Evolutionary conservation across 23 red algal species (phyloP), one percentile per base, ranked within the genome.

Genomic region (Gracilariopsis chorda): DNA sequence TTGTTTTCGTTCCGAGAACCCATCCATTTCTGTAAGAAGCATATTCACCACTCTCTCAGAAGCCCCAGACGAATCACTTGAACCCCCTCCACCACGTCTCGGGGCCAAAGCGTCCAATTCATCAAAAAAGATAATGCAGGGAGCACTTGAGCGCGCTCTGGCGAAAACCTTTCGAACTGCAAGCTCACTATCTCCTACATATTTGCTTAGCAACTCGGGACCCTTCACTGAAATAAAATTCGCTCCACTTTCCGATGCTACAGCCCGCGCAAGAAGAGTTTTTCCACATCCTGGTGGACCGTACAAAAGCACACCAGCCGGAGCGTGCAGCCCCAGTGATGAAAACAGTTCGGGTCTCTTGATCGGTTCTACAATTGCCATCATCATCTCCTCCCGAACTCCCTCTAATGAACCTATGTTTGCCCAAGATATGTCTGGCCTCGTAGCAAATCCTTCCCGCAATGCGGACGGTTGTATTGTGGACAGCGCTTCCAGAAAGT

Each of bases 221-320:
- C 97, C 97, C 58, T 99, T 99, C 21, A 99, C 93, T 12, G 93
- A 96, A 45, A 99, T 94, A 61, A 99, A 99, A 62, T 99, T 95
- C 34, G 91, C 94, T 69, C 93, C 84, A 76, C 88, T 96, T 77
- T 99, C 93, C 19, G 71, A 83, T 4, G 97, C 97, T n/a, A 99
- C 94, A 7, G 97, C 97, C 58, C 92, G 90, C 35, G 97, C 97
- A 52, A 99, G 84, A 59, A 99, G 59, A 34, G 97, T 99, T 81
- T 99, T 99, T 34, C 97, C 94, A 47, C 97, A 99, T 0, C 97
- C 97, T 9, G 97, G 97, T 4, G 97, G 97, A 4, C 97, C 97
- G 74, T 99, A 99, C 47, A 99, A 77, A n/a, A 99, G 80, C 12
- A 99, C 94, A 24, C 97, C 97, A 52, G 91, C 92, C 1, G 94